Conservation (phyloP, 2,329 filamentous ascomycete genomes). For the Colletotrichum tabaci region DNA sequence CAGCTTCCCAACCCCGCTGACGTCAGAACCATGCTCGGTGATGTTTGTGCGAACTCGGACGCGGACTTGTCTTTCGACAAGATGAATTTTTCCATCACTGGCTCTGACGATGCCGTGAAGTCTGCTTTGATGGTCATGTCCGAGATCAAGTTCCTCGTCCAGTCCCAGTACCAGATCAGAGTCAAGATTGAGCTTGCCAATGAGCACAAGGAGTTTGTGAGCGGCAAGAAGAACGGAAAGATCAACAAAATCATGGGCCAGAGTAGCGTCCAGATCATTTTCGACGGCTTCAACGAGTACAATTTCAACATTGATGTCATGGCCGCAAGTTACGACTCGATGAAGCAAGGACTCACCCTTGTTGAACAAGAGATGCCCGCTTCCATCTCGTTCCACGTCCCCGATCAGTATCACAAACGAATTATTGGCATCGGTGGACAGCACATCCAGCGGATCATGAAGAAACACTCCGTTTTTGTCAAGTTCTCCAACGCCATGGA, state of each 20-base stretch:
- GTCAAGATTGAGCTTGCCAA: conserved; percentile 99
- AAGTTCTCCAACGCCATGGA: conserved; percentile 99
- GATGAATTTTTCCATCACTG: conserved; percentile 92
- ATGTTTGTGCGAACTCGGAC: conserved; percentile 96
- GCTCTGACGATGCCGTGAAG: conserved; percentile 96
- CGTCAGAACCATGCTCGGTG: conserved; percentile 90
- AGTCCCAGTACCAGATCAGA: conserved; percentile 91
- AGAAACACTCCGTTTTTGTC: conserved; percentile 99
- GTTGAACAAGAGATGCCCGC: conserved; percentile 99
- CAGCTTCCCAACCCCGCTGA: conserved; percentile 77
- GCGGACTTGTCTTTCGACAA: conserved; percentile 97
- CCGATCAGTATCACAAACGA: conserved; percentile 98
- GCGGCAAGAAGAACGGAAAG: conserved; percentile 99
- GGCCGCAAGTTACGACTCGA: conserved; percentile 91
- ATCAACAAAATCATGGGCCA: conserved; percentile 99
- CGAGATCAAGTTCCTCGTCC: conserved; percentile 89
- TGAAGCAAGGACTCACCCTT: conserved; percentile 90
- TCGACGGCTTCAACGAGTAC: conserved; percentile 99
- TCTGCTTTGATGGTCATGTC: conserved; percentile 95
- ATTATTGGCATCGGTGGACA: conserved; percentile 99
- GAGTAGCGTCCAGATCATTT: conserved; percentile 99
- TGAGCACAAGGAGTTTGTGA: conserved; percentile 99
- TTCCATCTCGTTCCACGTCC: conserved; percentile 98
- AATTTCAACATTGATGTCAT: conserved; percentile 99
- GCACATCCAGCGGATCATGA: conserved; percentile 99